A percentile compares a stretch with the other conserved stretches of the same genome.
Evolutionary conservation across 192 early-diverging fungal species (phyloP).

Genomic region (Lobosporangium transversale): DNA sequence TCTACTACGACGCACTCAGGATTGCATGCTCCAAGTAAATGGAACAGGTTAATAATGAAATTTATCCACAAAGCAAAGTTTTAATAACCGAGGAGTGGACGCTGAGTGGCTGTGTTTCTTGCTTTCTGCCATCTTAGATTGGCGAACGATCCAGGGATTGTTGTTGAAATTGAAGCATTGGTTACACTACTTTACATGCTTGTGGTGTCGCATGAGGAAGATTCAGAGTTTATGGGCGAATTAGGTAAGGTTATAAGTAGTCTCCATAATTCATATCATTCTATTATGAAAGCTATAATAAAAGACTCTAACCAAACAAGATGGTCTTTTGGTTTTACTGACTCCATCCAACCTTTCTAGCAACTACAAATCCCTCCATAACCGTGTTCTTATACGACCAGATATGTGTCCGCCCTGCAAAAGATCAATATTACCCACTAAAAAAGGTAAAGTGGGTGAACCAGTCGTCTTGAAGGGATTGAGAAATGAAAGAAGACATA

Average conservation of each 20-base stretch:
- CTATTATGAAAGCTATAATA: neutral
- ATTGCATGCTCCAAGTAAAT: conserved; percentile 60
- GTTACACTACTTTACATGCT: conserved; percentile 75
- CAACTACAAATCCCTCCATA: conserved; percentile 56
- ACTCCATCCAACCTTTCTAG: conserved; percentile 9
- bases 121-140: too few species aligned
- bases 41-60: too few species aligned
- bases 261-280: too few species aligned
- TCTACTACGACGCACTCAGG: conserved; percentile 65
- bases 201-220: conserved; percentile 61
- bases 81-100: too few species aligned
- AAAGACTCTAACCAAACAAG: neutral
- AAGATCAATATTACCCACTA: conserved; percentile 51
- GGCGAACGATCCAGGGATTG: conserved; percentile 22
- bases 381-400: conserved; percentile 72
- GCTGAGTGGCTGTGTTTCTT: too few species aligned
- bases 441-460: conserved; percentile 26
- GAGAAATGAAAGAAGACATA: too few species aligned
- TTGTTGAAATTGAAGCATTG: conserved; percentile 57
- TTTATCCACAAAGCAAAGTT: too few species aligned
- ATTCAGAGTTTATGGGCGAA: conserved; percentile 60
- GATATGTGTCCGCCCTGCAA: conserved; percentile 71
- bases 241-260: too few species aligned
- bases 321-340: neutral
- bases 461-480: neutral